Evolutionary conservation across 495 filamentous ascomycete species (phyloP).

Genomic region (Apiosordaria backusii): DNA sequence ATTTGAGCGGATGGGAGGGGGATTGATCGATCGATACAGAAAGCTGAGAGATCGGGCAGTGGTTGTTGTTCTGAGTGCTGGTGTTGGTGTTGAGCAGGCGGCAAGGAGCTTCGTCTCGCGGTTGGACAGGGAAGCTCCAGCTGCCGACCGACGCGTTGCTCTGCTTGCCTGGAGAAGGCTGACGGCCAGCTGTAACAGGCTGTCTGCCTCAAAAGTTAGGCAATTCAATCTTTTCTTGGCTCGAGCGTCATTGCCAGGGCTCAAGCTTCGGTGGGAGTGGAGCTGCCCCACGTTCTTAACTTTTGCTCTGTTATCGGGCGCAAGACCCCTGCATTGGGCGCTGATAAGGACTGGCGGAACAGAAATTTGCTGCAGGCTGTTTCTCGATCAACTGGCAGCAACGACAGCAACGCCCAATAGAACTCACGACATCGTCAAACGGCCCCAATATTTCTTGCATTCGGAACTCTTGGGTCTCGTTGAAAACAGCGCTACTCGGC

Average conservation of each 20-base stretch:
- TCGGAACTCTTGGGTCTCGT: neutral
- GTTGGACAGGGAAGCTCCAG: constrained; percentile 25
- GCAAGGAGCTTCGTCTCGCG: constrained; percentile 30
- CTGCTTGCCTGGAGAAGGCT: constrained; percentile 41
- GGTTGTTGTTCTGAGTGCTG: constrained; percentile 8
- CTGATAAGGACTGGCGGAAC: constrained; percentile 32
- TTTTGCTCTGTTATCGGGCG: constrained; percentile 26
- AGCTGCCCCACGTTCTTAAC: constrained; percentile 4
- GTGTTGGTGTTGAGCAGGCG: constrained; percentile 21
- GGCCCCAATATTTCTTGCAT: neutral
- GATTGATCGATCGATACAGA: neutral
- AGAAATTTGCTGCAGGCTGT: constrained; percentile 36
- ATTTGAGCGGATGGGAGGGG: neutral
- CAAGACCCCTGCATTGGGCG: constrained; percentile 20
- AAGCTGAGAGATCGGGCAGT: neutral
- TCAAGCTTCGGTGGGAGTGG: neutral
- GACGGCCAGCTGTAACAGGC: constrained; percentile 13
- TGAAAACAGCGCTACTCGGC: constrained; percentile 7
- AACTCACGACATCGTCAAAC: constrained; percentile 10
- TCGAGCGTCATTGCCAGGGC: neutral
- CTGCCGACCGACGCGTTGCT: constrained; percentile 36
- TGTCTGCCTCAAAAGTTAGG: constrained; percentile 21
- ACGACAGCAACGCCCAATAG: constrained; percentile 29
- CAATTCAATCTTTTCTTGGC: neutral
- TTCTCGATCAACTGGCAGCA: constrained; percentile 15